These are phyloP conservation scores for Fusarium protoensiforme DNA, from an alignment of 2,329 filamentous ascomycete genomes.

Conservation along the genomic window DNA sequence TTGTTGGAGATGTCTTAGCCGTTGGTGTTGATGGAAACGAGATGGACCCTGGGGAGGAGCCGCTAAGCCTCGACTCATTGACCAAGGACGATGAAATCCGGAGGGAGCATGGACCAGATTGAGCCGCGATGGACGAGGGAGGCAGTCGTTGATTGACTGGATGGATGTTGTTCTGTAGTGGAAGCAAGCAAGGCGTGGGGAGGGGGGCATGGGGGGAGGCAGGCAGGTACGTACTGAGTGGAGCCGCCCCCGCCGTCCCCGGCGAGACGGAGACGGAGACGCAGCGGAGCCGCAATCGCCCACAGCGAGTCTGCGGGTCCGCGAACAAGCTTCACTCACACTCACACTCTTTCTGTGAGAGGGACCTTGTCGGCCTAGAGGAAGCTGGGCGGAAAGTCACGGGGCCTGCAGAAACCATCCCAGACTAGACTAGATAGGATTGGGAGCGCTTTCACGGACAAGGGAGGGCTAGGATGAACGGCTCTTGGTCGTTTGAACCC, in stretches of 20 bases:
- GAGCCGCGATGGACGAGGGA: neutral
- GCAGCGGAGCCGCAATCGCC: slow-evolving; percentile 45
- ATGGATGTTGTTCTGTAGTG: neutral
- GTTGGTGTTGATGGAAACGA: neutral
- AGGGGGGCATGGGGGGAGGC: neutral
- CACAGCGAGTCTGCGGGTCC: slow-evolving; percentile 40
- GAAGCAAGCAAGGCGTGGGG: neutral
- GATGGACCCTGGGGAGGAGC: neutral
- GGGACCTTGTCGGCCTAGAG: slow-evolving; percentile 34
- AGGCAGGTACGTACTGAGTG: slow-evolving; percentile 11
- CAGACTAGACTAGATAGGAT: slow-evolving; percentile 6
- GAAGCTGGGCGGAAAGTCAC: slow-evolving; percentile 35
- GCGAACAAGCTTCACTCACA: slow-evolving; percentile 24
- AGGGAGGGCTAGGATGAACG: slow-evolving; percentile 32
- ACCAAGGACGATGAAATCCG: slow-evolving; percentile 1
- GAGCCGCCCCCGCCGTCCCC: slow-evolving; percentile 28
- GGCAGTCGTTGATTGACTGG: neutral
- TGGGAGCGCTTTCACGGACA: neutral
- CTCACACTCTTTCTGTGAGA: neutral
- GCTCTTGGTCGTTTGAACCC: slow-evolving; percentile 12
- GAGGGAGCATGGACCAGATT: neutral
- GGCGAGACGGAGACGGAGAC: slow-evolving; percentile 41
- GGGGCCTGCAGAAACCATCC: slow-evolving; percentile 9
- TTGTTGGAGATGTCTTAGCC: neutral
- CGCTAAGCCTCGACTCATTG: neutral